These are phyloP conservation scores for Neoconidiobolus thromboides DNA, from an alignment of 371 early-diverging fungal species.

Conservation along the genomic window DNA sequence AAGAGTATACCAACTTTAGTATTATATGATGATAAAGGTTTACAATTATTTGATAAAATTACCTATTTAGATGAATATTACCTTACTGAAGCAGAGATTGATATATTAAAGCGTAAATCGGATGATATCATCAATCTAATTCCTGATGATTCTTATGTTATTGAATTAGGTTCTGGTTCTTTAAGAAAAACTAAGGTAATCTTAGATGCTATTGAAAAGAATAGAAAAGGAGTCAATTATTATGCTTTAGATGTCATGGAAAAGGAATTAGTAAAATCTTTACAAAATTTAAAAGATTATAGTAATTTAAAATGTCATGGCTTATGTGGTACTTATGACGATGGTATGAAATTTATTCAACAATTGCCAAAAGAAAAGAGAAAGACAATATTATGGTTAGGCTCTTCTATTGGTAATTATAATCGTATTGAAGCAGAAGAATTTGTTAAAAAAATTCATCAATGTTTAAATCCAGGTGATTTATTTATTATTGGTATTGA, in stretches of 20 bases:
- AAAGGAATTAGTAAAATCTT: constrained; percentile 39
- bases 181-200: constrained; percentile 71
- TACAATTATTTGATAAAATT: constrained; percentile 72
- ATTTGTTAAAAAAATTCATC: constrained; percentile 19
- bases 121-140: constrained; percentile 36
- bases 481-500: constrained; percentile 66
- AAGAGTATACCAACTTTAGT: constrained; percentile 48
- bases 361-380: constrained; percentile 24
- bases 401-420: constrained; percentile 71
- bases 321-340: constrained; percentile 74
- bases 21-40: constrained; percentile 66
- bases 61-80: constrained; percentile 74
- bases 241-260: constrained; percentile 80
- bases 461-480: constrained; percentile 40
- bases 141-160: constrained; percentile 39
- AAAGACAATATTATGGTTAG: constrained; percentile 71
- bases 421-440: constrained; percentile 28
- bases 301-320: constrained; percentile 47
- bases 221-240: constrained; percentile 44
- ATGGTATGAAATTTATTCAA: constrained; percentile 38
- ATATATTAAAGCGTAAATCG: constrained; percentile 38
- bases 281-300: constrained; percentile 22
- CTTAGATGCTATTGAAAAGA: constrained; percentile 46
- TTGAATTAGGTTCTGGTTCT: constrained; percentile 75
- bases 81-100: constrained; percentile 60